phyloP scores from a whole-genome alignment of 495 filamentous ascomycete species.

The Penicillium bialowiezense region DNA sequence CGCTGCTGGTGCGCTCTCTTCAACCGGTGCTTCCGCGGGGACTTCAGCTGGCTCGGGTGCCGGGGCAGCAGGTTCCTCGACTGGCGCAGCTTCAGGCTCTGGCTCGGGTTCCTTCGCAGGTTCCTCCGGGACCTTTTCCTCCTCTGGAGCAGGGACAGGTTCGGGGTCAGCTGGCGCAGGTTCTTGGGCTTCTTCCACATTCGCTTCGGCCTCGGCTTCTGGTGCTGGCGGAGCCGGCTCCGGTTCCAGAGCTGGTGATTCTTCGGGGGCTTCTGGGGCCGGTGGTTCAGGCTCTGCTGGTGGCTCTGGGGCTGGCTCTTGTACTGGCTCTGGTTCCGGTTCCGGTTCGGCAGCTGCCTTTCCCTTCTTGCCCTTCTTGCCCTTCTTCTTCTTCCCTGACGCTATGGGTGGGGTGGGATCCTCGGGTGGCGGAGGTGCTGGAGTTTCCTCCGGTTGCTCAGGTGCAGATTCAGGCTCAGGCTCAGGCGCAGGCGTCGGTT shows the following conservation, averaged over 20 bases:
- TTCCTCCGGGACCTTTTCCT: conserved; percentile 5
- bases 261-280: neutral
- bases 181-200: neutral
- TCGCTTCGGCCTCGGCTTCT: neutral
- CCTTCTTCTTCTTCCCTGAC: conserved; percentile 7
- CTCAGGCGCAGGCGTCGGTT: neutral
- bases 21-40: neutral
- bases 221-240: neutral
- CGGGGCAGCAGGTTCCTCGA: conserved; percentile 5
- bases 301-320: neutral
- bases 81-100: conserved; percentile 9
- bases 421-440: neutral
- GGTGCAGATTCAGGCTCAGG: neutral
- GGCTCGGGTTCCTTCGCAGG: conserved; percentile 3
- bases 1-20: conserved; percentile 1
- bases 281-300: neutral
- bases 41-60: too few species aligned
- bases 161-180: neutral
- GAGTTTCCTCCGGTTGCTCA: neutral
- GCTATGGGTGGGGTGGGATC: neutral
- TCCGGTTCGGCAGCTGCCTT: neutral
- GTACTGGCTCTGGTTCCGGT: neutral
- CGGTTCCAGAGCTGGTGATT: neutral
- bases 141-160: neutral
- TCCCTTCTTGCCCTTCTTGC: conserved; percentile 7